phyloP scores from a whole-genome alignment of 345 rosid species.

The Ceriops zippeliana region DNA sequence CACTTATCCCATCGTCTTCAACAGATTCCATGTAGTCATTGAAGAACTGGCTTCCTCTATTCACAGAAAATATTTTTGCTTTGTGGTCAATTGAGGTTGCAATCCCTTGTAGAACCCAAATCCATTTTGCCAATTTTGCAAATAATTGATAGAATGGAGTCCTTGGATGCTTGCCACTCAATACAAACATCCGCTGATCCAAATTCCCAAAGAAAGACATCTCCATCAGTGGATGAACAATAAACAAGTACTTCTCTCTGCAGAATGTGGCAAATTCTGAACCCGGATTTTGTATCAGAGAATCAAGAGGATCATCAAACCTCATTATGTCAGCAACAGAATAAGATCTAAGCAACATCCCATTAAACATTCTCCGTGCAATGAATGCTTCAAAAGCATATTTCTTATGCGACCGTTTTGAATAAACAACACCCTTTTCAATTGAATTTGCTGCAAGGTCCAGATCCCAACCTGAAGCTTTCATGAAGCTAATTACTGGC shows the following conservation, averaged over 20 bases:
- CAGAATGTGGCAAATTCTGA: conserved; percentile 54
- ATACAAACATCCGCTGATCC: conserved; percentile 51
- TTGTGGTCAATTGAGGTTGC: conserved; percentile 46
- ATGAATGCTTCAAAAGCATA: conserved; percentile 60
- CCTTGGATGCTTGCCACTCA: conserved; percentile 55
- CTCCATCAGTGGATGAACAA: conserved; percentile 61
- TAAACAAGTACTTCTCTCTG: conserved; percentile 43
- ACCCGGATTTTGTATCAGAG: conserved; percentile 37
- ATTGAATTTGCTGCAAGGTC: conserved; percentile 44
- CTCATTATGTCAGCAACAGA: conserved; percentile 39
- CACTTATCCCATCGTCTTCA: conserved; percentile 8
- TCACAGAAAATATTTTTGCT: conserved; percentile 44
- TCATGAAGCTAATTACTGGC: conserved; percentile 63
- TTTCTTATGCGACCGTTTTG: conserved; percentile 48
- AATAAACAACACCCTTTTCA: conserved; percentile 39
- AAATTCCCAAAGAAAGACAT: conserved; percentile 58
- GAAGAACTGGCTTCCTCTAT: conserved; percentile 46
- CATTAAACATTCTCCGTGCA: conserved; percentile 51
- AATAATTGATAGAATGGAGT: conserved; percentile 55
- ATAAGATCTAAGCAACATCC: conserved; percentile 24
- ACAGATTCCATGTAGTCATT: conserved; percentile 45
- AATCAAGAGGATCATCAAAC: conserved; percentile 43
- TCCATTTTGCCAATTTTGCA: conserved; percentile 54
- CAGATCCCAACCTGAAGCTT: conserved; percentile 58
- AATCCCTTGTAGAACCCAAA: conserved; percentile 50